phyloP scores from a whole-genome alignment of 306 rosid species.

The Fragaria vesca region DNA sequence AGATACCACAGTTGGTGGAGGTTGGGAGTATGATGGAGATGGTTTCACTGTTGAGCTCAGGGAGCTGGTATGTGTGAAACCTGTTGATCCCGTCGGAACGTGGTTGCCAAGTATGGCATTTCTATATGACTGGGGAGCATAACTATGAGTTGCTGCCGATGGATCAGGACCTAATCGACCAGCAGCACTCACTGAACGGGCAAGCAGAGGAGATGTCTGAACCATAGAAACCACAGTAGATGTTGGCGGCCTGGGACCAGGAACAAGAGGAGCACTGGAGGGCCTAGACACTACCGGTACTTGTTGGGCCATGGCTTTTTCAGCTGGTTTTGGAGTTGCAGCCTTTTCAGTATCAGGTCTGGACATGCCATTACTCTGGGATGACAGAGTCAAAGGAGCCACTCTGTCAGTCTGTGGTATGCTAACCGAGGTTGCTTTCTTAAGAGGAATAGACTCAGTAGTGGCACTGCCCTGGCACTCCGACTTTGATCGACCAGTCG shows the following conservation, averaged over 20 bases:
- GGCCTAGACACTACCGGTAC: conserved; percentile 67
- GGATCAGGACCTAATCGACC: conserved; percentile 92
- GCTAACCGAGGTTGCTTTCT: conserved; percentile 45
- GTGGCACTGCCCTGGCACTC: conserved; percentile 42
- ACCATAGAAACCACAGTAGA: conserved; percentile 68
- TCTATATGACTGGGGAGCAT: conserved; percentile 81
- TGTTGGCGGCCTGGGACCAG: conserved; percentile 74
- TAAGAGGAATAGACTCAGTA: conserved; percentile 41
- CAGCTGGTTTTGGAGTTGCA: conserved; percentile 48
- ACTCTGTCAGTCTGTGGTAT: conserved; percentile 51
- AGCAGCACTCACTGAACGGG: conserved; percentile 82
- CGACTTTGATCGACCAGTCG: conserved; percentile 37
- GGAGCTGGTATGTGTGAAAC: conserved; percentile 52
- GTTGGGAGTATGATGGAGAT: conserved; percentile 54
- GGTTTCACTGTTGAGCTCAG: conserved; percentile 50
- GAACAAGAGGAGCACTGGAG: conserved; percentile 81
- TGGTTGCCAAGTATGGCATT: conserved; percentile 88
- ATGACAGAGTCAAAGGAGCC: conserved; percentile 39
- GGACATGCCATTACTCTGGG: conserved; percentile 38
- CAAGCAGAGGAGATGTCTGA: conserved; percentile 70
- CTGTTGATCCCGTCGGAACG: conserved; percentile 49
- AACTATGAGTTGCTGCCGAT: conserved; percentile 69
- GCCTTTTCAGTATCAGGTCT: conserved; percentile 60
- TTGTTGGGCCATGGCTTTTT: conserved; percentile 51
- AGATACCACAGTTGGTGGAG: conserved; percentile 63